These are phyloP conservation scores for Kernera saxatilis DNA, from an alignment of 345 rosid species.

Conservation along the genomic window DNA sequence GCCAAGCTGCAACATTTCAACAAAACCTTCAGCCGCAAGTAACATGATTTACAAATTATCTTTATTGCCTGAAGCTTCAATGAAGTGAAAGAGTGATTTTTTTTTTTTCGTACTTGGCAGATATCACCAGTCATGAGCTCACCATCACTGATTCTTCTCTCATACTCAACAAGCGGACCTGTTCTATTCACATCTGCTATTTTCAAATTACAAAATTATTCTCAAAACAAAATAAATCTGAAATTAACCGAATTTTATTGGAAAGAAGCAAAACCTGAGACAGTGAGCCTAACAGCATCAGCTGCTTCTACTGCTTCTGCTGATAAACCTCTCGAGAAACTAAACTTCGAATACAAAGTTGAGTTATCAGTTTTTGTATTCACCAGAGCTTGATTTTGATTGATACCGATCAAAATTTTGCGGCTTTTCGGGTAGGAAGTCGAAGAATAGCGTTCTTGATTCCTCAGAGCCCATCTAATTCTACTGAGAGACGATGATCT, in stretches of 20 bases:
- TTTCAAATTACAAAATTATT: slow-evolving; percentile 15
- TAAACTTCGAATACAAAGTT: slow-evolving; percentile 16
- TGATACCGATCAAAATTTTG: slow-evolving; percentile 15
- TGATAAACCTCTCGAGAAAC: slow-evolving; percentile 42
- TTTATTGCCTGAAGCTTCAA: neutral
- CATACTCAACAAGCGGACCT: slow-evolving; percentile 91
- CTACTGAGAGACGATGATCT: slow-evolving; percentile 34
- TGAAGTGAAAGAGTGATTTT: neutral
- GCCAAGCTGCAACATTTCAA: slow-evolving; percentile 45
- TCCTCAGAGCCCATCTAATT: slow-evolving; percentile 38
- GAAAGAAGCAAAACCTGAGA: slow-evolving; percentile 7
- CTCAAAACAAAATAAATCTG: neutral
- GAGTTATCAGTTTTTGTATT: slow-evolving; percentile 12
- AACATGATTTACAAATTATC: neutral
- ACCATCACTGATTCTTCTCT: slow-evolving; percentile 65
- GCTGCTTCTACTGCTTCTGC: slow-evolving; percentile 36
- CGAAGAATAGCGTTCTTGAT: slow-evolving; percentile 21
- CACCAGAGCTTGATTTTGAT: slow-evolving; percentile 13
- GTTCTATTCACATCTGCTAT: slow-evolving; percentile 47
- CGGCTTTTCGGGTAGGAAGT: slow-evolving; percentile 28
- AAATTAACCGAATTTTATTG: neutral
- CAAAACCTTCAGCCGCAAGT: slow-evolving; percentile 2
- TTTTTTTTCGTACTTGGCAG: slow-evolving; percentile 56
- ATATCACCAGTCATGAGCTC: slow-evolving; percentile 86
- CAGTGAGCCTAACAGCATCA: slow-evolving; percentile 32